Evolutionary conservation across 108 stramenopile species (phyloP), one percentile per base, ranked within the genome.

Genomic region (Heterococcus sp.): DNA sequence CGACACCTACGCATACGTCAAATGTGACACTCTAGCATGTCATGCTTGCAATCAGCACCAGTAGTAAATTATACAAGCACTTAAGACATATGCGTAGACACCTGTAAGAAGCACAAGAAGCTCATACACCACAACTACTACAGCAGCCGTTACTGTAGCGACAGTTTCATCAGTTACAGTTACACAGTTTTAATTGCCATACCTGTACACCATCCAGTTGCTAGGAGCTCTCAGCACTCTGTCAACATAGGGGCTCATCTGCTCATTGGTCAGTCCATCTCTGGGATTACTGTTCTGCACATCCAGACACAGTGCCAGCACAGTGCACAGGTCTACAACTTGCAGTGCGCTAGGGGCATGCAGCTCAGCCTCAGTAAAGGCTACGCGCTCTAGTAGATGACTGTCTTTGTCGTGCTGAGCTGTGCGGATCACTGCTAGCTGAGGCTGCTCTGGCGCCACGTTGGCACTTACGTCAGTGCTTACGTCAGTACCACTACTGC

Each of bases 191-290:
- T 63, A 63, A 21, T n/a, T n/a, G n/a, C n/a, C n/a, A n/a, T 21
- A 58, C 46, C 46, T 58, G 46, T 58, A 58, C 63, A 95, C 89
- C 91, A 95, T 95, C 95, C 95, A 96, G 83, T 95, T 93, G 91
- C 76, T 92, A 90, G 68, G 84, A 37, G 75, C 66, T 11, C 81
- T 74, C 5, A 82, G 78, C 2, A 96, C 94, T 58, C 94, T 87
- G 38, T 91, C 92, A 35, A 96, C 82, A 75, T 94, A 99, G 32
- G 94, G 93, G 34, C 85, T 82, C 98, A 99, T 99, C 89, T 99
- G 91, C 69, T 93, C 94, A n/a, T 88, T 92, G 1, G 96, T 97
- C 34, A 99, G 85, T 11, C 92, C 95, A 80, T 97, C 96, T 66
- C 88, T 74, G 1, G 96, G 95, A 82, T 97, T 96, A 73, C 83